A percentile compares a stretch with the other conserved stretches of the same genome.
Evolutionary conservation across 495 filamentous ascomycete species (phyloP).

Genomic region (Podospora fimiseda): DNA sequence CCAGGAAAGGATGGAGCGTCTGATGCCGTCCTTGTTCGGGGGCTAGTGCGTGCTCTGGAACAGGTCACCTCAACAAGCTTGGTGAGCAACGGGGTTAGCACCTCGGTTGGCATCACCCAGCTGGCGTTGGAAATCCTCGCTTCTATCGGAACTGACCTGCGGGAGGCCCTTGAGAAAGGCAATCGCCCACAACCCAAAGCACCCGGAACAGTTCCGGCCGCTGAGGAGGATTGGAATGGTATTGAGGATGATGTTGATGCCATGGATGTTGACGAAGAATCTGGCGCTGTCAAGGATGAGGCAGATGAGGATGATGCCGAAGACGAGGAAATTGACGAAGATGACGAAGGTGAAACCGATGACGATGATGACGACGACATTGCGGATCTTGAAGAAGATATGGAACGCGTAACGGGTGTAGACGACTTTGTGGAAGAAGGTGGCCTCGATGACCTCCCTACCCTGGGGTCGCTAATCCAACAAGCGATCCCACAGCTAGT

Average conservation of each 20-base stretch:
- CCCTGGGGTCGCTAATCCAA: constrained; percentile 41
- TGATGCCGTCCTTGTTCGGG: constrained; percentile 43
- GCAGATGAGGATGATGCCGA: constrained; percentile 28
- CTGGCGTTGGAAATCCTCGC: constrained; percentile 50
- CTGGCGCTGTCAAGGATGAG: constrained; percentile 31
- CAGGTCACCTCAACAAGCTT: constrained; percentile 17
- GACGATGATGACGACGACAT: constrained; percentile 43
- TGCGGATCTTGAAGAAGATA: constrained; percentile 48
- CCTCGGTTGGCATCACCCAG: constrained; percentile 34
- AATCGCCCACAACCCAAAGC: constrained; percentile 19
- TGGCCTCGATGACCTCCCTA: constrained; percentile 38
- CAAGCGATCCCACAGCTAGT: constrained; percentile 45
- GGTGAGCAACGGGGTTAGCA: constrained; percentile 24
- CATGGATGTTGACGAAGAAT: constrained; percentile 25
- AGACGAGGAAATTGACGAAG: constrained; percentile 27
- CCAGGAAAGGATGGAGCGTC: constrained; percentile 39
- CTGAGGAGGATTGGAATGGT: constrained; percentile 25
- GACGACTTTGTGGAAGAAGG: constrained; percentile 34
- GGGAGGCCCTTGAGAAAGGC: constrained; percentile 37
- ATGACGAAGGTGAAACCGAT: constrained; percentile 27
- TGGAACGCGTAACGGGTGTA: constrained; percentile 49
- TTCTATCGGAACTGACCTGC: constrained; percentile 52
- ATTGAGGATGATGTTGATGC: constrained; percentile 29
- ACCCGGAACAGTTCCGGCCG: constrained; percentile 8
- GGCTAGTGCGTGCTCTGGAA: constrained; percentile 34